Evolutionary conservation across 768 basidiomycete species (phyloP).

Genomic region (Galerina sulciceps): DNA sequence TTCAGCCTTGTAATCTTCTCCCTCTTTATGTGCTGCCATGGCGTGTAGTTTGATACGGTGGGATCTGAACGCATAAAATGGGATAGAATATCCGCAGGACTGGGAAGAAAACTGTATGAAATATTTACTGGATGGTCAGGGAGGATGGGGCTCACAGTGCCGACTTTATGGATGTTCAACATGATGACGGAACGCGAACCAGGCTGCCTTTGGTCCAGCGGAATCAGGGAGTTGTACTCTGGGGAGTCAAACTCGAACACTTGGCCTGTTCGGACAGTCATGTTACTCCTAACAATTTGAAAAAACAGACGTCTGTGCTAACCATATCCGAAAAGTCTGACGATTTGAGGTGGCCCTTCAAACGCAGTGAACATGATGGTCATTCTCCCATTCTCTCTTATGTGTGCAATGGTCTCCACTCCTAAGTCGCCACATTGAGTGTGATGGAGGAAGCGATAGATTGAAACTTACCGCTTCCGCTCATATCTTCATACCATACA

Average conservation of each 20-base stretch:
- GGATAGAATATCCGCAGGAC: slow-evolving; percentile 66
- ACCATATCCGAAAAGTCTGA: slow-evolving; percentile 66
- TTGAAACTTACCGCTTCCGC: slow-evolving; percentile 56
- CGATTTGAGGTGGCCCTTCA: slow-evolving; percentile 59
- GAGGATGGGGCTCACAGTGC: slow-evolving; percentile 31
- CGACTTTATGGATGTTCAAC: slow-evolving; percentile 59
- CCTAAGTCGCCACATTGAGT: slow-evolving; percentile 26
- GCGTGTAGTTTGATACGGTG: slow-evolving; percentile 53
- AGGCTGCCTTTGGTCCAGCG: slow-evolving; percentile 45
- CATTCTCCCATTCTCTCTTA: slow-evolving; percentile 66
- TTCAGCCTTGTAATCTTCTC: slow-evolving; percentile 34
- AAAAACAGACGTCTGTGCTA: background rate
- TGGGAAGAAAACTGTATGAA: slow-evolving; percentile 20
- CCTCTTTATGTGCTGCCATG: slow-evolving; percentile 39
- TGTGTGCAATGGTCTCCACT: slow-evolving; percentile 40
- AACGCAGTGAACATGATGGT: slow-evolving; percentile 68
- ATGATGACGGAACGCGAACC: slow-evolving; percentile 61
- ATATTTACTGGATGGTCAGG: background rate
- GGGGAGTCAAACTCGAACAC: slow-evolving; percentile 62
- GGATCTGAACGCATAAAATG: slow-evolving; percentile 52
- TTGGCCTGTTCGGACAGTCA: slow-evolving; percentile 37
- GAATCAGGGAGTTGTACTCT: slow-evolving; percentile 55
- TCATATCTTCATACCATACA: slow-evolving; percentile 73
- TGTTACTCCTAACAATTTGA: background rate
- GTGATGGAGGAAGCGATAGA: background rate